Evolutionary conservation across 2,329 filamentous ascomycete genomes (phyloP).

Genomic region (Epichloe glyceriae): DNA sequence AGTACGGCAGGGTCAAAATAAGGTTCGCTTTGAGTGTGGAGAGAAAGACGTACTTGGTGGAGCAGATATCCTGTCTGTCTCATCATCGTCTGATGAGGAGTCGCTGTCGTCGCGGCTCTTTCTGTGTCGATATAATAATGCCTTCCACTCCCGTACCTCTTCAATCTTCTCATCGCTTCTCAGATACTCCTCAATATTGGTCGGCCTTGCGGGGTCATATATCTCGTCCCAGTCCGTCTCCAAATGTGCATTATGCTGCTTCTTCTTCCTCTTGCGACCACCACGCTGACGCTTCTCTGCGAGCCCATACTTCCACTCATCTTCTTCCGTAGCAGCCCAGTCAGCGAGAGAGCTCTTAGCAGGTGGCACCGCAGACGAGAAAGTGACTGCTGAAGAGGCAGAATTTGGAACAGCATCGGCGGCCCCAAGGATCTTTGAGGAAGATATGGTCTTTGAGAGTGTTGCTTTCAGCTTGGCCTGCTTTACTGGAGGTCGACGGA

Average conservation of each 20-base stretch:
- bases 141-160: constrained; percentile 78
- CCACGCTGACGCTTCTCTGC: constrained; percentile 60
- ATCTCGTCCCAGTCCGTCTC: constrained; percentile 83
- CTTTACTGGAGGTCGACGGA: constrained; percentile 58
- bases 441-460: constrained; percentile 34
- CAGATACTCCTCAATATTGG: constrained; percentile 73
- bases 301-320: constrained; percentile 60
- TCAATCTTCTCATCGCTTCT: constrained; percentile 70
- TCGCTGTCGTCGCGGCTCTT: constrained; percentile 29
- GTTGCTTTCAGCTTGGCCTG: constrained; percentile 45
- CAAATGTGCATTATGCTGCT: constrained; percentile 40
- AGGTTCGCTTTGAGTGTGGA: not conserved
- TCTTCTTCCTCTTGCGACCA: constrained; percentile 66
- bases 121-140: constrained; percentile 60
- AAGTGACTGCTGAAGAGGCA: constrained; percentile 14
- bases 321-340: constrained; percentile 66
- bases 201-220: constrained; percentile 74
- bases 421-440: constrained; percentile 16
- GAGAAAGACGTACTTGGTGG: constrained; percentile 21
- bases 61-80: constrained; percentile 15
- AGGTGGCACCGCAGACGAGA: constrained; percentile 21
- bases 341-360: constrained; percentile 63
- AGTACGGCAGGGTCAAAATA: not conserved
- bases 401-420: not conserved
- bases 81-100: constrained; percentile 28